Conservation (phyloP, 2,329 filamentous ascomycete species). For the Exserohilum turcica region DNA sequence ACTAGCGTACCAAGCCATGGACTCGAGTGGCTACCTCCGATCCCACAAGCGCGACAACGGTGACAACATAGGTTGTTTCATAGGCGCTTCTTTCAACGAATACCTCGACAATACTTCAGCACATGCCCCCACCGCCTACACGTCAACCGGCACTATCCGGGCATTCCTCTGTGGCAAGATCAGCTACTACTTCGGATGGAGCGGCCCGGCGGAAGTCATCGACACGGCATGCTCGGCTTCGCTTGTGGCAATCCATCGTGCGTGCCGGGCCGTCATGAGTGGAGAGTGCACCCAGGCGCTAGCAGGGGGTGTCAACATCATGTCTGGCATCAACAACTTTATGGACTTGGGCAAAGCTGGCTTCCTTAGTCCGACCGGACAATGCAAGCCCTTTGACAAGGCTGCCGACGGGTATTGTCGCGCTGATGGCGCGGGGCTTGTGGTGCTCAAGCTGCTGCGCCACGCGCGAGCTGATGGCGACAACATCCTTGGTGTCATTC, state of each 20-base stretch:
- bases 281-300: neutral
- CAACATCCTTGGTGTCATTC: slow-evolving; percentile 54
- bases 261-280: slow-evolving; percentile 27
- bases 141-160: slow-evolving; percentile 22
- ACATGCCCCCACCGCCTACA: slow-evolving; percentile 17
- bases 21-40: slow-evolving; percentile 33
- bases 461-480: slow-evolving; percentile 58
- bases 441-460: slow-evolving; percentile 59
- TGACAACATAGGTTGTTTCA: slow-evolving; percentile 33
- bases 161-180: slow-evolving; percentile 27
- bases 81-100: slow-evolving; percentile 37
- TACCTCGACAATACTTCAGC: slow-evolving; percentile 27
- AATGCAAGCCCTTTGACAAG: slow-evolving; percentile 51
- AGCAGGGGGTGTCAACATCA: slow-evolving; percentile 43
- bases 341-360: slow-evolving; percentile 45
- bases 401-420: slow-evolving; percentile 61
- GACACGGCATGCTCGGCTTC: slow-evolving; percentile 46
- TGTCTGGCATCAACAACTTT: slow-evolving; percentile 38
- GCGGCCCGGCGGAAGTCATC: slow-evolving; percentile 27
- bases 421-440: slow-evolving; percentile 55
- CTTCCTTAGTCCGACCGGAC: slow-evolving; percentile 53
- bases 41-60: neutral
- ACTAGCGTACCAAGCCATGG: slow-evolving; percentile 43
- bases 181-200: slow-evolving; percentile 32
- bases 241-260: slow-evolving; percentile 35